Conservation (phyloP, 2,329 filamentous ascomycete genomes). For the Talaromyces sp. region DNA sequence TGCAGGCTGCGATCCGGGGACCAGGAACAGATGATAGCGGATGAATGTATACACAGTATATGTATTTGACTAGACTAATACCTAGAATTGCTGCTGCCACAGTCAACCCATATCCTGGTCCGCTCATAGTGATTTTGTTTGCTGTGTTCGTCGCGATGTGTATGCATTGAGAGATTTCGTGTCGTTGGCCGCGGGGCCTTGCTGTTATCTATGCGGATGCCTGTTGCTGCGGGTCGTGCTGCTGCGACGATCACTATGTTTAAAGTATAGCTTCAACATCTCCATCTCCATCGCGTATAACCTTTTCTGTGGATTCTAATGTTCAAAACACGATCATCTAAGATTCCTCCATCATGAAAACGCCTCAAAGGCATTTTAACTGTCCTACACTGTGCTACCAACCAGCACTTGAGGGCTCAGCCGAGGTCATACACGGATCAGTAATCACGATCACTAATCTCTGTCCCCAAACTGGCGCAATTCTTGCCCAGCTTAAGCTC, state of each 20-base stretch:
- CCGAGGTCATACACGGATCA: background rate
- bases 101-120: background rate
- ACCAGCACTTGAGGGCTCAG: background rate
- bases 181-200: background rate
- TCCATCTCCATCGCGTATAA: too few relatives aligned
- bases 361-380: too few relatives aligned
- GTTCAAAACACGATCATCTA: too few relatives aligned
- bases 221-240: too few relatives aligned
- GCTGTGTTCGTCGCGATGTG: background rate
- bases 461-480: background rate
- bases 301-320: too few relatives aligned
- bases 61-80: background rate
- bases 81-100: background rate
- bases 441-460: background rate
- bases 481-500: background rate
- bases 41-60: constrained; percentile 24
- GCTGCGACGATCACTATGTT: too few relatives aligned
- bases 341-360: too few relatives aligned
- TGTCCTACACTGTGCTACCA: background rate
- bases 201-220: background rate
- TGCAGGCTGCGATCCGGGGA: constrained; percentile 26
- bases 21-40: constrained; percentile 27
- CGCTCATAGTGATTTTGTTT: background rate
- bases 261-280: too few relatives aligned
- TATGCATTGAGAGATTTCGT: background rate